Conservation (phyloP, 1,284 basidiomycete species). For the Leucoagaricus sp. region DNA sequence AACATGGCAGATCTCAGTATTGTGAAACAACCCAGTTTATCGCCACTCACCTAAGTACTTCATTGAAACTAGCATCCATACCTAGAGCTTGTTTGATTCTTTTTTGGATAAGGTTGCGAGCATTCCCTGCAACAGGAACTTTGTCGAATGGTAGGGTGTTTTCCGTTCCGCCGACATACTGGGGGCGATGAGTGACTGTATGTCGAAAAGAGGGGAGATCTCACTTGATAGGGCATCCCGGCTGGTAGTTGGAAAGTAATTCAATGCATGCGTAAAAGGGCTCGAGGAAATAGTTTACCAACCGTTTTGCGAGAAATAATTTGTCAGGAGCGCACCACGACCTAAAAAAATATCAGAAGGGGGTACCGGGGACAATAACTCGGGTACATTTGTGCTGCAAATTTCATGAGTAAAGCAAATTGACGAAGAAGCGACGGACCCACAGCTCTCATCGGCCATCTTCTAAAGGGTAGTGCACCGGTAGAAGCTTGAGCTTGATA, state of each 20-base stretch:
- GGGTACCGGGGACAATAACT: neutral
- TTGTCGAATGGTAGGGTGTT: conserved; percentile 65
- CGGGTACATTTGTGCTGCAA: conserved; percentile 62
- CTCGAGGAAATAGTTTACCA: conserved; percentile 28
- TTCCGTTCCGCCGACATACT: conserved; percentile 76
- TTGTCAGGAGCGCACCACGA: conserved; percentile 67
- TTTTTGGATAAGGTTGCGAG: conserved; percentile 56
- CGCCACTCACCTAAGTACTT: conserved; percentile 56
- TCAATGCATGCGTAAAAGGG: neutral
- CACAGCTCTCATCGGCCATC: conserved; percentile 69
- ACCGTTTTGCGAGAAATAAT: conserved; percentile 86
- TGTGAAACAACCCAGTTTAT: neutral
- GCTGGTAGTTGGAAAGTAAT: conserved; percentile 40
- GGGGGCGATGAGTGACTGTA: conserved; percentile 9
- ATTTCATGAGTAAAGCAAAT: neutral
- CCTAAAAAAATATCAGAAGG: conserved; percentile 36
- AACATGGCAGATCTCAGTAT: neutral
- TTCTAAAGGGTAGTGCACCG: conserved; percentile 58
- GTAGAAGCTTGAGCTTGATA: conserved; percentile 65
- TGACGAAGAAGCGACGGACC: conserved; percentile 28
- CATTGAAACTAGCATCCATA: conserved; percentile 56
- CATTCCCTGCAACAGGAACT: conserved; percentile 60
- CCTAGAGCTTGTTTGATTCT: conserved; percentile 46
- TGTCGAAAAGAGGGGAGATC: conserved; percentile 4
- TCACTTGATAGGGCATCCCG: conserved; percentile 71